Conservation (phyloP, 164 flowering plant species). For the Vitis riparia region DNA sequence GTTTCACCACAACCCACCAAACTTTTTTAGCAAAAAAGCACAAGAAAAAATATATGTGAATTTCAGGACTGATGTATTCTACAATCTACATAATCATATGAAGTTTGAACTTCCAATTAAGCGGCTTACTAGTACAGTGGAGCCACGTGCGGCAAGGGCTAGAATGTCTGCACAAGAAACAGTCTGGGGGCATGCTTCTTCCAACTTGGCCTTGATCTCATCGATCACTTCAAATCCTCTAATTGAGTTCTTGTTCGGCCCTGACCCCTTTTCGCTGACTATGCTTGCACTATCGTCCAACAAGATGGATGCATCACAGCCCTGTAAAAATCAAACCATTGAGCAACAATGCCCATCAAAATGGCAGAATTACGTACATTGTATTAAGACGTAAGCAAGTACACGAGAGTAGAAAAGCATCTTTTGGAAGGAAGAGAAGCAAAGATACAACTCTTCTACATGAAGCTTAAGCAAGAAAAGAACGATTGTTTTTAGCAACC, state of each 20-base stretch:
- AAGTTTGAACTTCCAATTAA: no score
- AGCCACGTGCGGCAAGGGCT: conserved; percentile 81
- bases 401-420: no score
- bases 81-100: no score
- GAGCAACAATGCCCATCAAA: no score
- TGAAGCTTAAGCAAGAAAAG: no score
- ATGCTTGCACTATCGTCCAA: conserved; percentile 56
- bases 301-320: conserved; percentile 72
- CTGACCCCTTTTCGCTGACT: conserved; percentile 63
- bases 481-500: conserved; percentile 33
- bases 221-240: conserved; percentile 84
- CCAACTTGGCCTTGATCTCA: conserved; percentile 72
- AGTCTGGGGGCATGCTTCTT: conserved; percentile 71
- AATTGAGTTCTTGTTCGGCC: conserved; percentile 71
- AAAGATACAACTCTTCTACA: no score
- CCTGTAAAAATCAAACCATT: conserved; percentile 41
- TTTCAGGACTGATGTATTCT: no score
- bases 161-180: conserved; percentile 96
- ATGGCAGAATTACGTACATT: no score
- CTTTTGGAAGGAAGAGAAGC: no score
- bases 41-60: neutral
- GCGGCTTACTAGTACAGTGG: conserved; percentile 63
- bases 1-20: conserved; percentile 6
- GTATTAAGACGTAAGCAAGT: neutral
- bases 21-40: no score